These are phyloP conservation scores for Vitis vinifera DNA, from an alignment of 164 flowering plant genomes.

Conservation along the genomic window DNA sequence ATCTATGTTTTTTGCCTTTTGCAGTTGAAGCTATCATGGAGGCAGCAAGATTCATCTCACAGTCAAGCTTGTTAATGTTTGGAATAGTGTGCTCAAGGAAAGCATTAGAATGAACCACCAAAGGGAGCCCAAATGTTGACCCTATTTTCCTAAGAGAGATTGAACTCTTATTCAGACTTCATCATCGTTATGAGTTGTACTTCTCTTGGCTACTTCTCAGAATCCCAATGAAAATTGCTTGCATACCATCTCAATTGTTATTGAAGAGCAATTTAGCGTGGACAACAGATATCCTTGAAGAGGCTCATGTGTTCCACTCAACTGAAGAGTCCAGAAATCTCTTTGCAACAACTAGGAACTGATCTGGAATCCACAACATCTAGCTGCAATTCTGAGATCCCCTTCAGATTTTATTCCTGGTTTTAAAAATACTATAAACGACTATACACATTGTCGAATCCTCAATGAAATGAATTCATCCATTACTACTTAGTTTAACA, in stretches of 20 bases:
- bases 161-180: too few species aligned
- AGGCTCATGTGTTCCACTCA: too few species aligned
- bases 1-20: too few species aligned
- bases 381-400: conserved; percentile 86
- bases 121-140: conserved; percentile 24
- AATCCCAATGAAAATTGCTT: too few species aligned
- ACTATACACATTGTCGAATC: conserved; percentile 44
- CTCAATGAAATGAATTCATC: conserved; percentile 51
- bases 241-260: too few species aligned
- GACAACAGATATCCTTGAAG: too few species aligned
- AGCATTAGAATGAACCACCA: conserved; percentile 56
- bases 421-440: conserved; percentile 66
- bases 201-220: too few species aligned
- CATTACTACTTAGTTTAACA: conserved; percentile 19
- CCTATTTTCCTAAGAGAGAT: too few species aligned
- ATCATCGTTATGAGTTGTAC: too few species aligned
- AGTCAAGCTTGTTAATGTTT: conserved; percentile 64
- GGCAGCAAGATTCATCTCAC: conserved; percentile 52
- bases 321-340: too few species aligned
- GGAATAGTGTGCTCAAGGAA: conserved; percentile 59
- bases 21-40: conserved; percentile 36
- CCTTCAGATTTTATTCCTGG: conserved; percentile 79
- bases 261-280: too few species aligned
- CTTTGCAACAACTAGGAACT: too few species aligned
- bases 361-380: conserved; percentile 46